Percentiles rank a stretch among this genome's conserved stretches.
phyloP scores from a whole-genome alignment of 1,139 yeast species.

The Pneumocystis sp. region DNA sequence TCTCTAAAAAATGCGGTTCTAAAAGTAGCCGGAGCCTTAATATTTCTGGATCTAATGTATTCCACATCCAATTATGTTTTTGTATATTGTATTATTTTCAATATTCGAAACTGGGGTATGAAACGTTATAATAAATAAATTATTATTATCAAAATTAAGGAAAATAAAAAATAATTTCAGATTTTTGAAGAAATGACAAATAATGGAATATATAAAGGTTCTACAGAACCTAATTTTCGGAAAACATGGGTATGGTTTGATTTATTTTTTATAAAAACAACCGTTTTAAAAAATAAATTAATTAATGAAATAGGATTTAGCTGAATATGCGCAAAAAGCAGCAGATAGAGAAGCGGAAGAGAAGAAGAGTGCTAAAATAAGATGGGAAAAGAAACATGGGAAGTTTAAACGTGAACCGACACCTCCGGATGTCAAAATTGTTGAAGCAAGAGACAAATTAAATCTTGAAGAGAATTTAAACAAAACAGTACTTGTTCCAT shows the following conservation, averaged over 20 bases:
- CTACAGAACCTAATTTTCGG: neutral
- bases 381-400: conserved; percentile 7
- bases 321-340: conserved; percentile 8
- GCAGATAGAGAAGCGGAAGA: conserved; percentile 9
- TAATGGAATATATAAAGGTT: neutral
- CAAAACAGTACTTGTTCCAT: conserved; percentile 32
- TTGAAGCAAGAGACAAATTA: conserved; percentile 23
- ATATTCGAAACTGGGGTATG: too few relatives aligned
- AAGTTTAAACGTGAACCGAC: conserved; percentile 14
- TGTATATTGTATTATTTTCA: neutral
- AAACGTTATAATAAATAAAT: too few relatives aligned
- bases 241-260: neutral
- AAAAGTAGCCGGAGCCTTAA: conserved; percentile 24
- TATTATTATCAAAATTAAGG: too few relatives aligned
- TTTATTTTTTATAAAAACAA: neutral
- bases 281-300: neutral
- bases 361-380: conserved; percentile 6
- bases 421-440: conserved; percentile 18
- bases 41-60: conserved; percentile 18
- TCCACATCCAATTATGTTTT: neutral
- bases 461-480: conserved; percentile 32
- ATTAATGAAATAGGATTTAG: conserved; percentile 7
- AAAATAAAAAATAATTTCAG: neutral
- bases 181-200: neutral
- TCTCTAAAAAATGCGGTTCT: conserved; percentile 5